phyloP scores from a whole-genome alignment of 2,329 filamentous ascomycete species.

The Sporothrix brunneoviolacea region DNA sequence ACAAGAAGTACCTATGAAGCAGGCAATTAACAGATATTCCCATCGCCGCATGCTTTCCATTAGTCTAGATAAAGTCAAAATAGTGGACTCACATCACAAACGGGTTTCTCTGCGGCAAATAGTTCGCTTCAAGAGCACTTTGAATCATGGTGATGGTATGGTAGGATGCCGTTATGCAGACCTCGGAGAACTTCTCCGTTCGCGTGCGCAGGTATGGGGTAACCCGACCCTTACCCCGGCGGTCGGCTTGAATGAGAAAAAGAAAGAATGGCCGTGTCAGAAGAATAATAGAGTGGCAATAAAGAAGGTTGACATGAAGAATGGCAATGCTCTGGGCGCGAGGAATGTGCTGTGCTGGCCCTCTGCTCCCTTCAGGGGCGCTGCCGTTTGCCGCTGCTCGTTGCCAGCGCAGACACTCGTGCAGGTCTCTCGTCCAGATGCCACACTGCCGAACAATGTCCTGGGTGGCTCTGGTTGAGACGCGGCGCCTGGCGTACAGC shows the following conservation, averaged over 20 bases:
- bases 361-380: constrained; percentile 32
- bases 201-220: constrained; percentile 27
- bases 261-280: constrained; percentile 60
- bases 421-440: constrained; percentile 43
- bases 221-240: constrained; percentile 17
- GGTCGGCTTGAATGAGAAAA: constrained; percentile 39
- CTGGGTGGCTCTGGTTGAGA: constrained; percentile 50
- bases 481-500: constrained; percentile 53
- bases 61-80: no score
- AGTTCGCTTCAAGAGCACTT: constrained; percentile 35
- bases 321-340: constrained; percentile 48
- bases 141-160: constrained; percentile 43
- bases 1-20: constrained; percentile 45
- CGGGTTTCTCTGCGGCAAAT: constrained; percentile 46
- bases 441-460: constrained; percentile 50
- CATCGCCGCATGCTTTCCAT: no score
- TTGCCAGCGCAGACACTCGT: constrained; percentile 43
- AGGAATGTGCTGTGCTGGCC: constrained; percentile 27
- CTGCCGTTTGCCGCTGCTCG: constrained; percentile 13
- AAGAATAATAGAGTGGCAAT: constrained; percentile 56
- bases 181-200: constrained; percentile 37
- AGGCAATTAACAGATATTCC: background rate
- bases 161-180: constrained; percentile 44
- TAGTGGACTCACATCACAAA: constrained; percentile 46
- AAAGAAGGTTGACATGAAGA: constrained; percentile 56